Conservation (phyloP, 192 early-diverging fungal species). For the Umbelopsis isabellina region DNA sequence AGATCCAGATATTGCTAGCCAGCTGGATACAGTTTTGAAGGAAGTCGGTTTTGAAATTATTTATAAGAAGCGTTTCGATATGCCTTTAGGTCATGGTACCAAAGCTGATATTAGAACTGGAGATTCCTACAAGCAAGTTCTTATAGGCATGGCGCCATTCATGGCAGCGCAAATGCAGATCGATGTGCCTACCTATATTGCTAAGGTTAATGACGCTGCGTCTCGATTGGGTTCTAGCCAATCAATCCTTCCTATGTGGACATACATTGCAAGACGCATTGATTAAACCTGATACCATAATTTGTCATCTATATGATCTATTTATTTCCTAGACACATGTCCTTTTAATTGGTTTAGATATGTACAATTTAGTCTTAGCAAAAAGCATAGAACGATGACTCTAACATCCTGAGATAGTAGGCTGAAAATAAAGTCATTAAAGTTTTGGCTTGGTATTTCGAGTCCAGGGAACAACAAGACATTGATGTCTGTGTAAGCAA, state of each 20-base stretch:
- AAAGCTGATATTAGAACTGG: background rate
- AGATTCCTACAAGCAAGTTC: background rate
- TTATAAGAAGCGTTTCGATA: background rate
- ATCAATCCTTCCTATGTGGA: background rate
- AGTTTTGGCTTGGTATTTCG: conserved; percentile 16
- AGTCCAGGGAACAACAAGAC: conserved; percentile 18
- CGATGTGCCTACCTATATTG: background rate
- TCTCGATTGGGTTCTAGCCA: background rate
- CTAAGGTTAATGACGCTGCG: background rate
- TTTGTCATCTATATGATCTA: background rate
- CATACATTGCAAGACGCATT: background rate
- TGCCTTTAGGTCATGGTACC: background rate
- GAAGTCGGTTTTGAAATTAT: background rate
- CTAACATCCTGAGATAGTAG: no score
- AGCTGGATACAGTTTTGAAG: background rate
- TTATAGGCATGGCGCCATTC: background rate
- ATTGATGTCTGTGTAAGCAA: background rate
- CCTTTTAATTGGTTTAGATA: no score
- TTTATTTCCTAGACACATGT: background rate
- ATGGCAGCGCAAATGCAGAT: conserved; percentile 2
- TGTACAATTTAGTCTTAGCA: no score
- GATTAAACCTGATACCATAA: background rate
- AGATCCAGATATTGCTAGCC: background rate
- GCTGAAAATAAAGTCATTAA: background rate
- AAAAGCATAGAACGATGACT: no score